phyloP scores from a whole-genome alignment of 805 yeast genomes.

The Dipodascopsis tothii region DNA sequence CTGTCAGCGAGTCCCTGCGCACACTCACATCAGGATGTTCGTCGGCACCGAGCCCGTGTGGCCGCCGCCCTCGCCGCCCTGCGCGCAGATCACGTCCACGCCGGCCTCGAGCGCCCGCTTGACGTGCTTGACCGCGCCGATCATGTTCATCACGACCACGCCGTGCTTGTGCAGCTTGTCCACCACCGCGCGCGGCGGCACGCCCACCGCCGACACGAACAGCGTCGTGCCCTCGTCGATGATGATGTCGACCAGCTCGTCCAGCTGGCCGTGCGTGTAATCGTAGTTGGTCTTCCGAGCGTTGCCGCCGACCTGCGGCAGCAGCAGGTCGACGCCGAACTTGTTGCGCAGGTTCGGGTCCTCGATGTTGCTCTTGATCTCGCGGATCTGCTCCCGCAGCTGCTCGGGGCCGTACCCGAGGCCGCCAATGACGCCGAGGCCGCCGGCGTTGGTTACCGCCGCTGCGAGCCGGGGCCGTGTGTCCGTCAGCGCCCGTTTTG shows the following conservation, averaged over 20 bases:
- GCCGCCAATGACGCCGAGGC: conserved; percentile 29
- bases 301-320: conserved; percentile 27
- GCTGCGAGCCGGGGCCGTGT: conserved; percentile 26
- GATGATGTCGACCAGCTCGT: conserved; percentile 23
- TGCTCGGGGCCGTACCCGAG: conserved; percentile 23
- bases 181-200: conserved; percentile 25
- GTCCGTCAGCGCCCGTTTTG: conserved; percentile 1
- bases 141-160: conserved; percentile 28
- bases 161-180: conserved; percentile 25
- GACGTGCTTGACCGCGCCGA: conserved; percentile 26
- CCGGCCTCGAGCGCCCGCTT: conserved; percentile 24
- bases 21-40: conserved; percentile 17
- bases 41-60: conserved; percentile 27
- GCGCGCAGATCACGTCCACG: conserved; percentile 27
- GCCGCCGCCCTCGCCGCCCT: conserved; percentile 30
- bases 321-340: conserved; percentile 26
- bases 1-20: not conserved
- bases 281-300: conserved; percentile 28
- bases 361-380: conserved; percentile 18
- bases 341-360: conserved; percentile 22
- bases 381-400: conserved; percentile 25
- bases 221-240: conserved; percentile 23
- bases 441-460: conserved; percentile 29
- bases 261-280: conserved; percentile 25
- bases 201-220: conserved; percentile 27